Evolutionary conservation across 108 stramenopile species (phyloP).

Genomic region (Schizochytrium sp.): DNA sequence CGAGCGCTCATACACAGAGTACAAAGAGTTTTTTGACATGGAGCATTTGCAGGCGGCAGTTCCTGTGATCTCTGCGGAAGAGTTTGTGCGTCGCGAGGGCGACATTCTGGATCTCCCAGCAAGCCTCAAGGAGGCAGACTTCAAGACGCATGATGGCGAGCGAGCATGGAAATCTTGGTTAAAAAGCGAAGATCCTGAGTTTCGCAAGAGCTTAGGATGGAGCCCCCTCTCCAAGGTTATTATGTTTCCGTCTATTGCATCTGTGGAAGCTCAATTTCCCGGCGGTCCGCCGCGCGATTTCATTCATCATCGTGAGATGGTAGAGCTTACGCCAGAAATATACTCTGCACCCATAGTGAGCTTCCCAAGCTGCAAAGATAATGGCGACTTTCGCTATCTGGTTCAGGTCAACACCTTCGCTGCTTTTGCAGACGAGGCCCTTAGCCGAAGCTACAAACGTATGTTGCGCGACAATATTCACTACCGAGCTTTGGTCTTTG

Average conservation of each 20-base stretch:
- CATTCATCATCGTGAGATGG: slow-evolving; percentile 19
- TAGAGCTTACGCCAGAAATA: slow-evolving; percentile 14
- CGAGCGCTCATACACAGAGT: neutral
- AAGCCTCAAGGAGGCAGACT: neutral
- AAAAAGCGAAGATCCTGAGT: neutral
- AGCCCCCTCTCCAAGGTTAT: neutral
- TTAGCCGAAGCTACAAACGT: slow-evolving; percentile 42
- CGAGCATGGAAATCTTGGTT: slow-evolving; percentile 15
- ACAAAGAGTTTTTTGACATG: slow-evolving; percentile 58
- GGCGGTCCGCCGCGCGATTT: slow-evolving; percentile 21
- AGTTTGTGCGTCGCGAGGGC: slow-evolving; percentile 43
- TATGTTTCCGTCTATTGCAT: slow-evolving; percentile 29
- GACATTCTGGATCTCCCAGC: neutral
- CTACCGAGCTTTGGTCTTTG: slow-evolving; percentile 51
- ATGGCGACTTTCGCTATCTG: neutral
- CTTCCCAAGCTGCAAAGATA: slow-evolving; percentile 32
- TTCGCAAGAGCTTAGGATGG: neutral
- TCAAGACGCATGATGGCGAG: neutral
- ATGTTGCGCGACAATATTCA: slow-evolving; percentile 52
- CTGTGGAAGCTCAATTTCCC: neutral
- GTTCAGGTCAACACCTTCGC: slow-evolving; percentile 55
- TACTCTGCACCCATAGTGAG: neutral
- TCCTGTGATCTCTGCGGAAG: neutral
- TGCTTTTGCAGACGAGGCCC: slow-evolving; percentile 56
- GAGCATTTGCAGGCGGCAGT: slow-evolving; percentile 55